Conservation (phyloP, 208 protist species). For the Leishmania martiniquensis region DNA sequence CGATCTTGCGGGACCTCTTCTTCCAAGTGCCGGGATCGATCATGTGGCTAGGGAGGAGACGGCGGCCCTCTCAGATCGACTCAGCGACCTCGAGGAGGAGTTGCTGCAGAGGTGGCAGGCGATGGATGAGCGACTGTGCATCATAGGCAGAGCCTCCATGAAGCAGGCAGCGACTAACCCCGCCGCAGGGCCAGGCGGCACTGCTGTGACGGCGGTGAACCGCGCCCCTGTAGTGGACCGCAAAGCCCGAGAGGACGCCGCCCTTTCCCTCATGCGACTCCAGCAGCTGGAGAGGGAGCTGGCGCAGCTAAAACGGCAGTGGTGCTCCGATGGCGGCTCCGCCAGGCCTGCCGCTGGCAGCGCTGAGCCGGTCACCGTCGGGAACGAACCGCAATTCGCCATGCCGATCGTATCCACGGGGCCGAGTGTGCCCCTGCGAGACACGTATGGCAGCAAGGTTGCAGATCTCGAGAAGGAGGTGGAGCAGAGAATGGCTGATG, state of each 20-base stretch:
- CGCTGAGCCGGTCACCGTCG: background rate
- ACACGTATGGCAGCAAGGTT: conserved; percentile 65
- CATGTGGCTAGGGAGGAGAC: conserved; percentile 57
- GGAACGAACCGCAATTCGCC: background rate
- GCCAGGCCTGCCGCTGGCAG: background rate
- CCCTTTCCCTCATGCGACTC: conserved; percentile 82
- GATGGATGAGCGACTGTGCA: conserved; percentile 85
- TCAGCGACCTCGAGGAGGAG: conserved; percentile 83
- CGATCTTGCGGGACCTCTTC: background rate
- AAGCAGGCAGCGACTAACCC: conserved; percentile 36
- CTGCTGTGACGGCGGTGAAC: conserved; percentile 12
- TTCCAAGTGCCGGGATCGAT: conserved; percentile 14
- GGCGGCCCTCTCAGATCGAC: conserved; percentile 42
- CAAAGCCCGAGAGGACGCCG: conserved; percentile 87
- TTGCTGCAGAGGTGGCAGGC: conserved; percentile 72
- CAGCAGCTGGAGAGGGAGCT: conserved; percentile 85
- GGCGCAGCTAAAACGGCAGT: conserved; percentile 43
- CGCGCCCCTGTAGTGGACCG: conserved; percentile 59
- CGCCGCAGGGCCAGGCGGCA: conserved; percentile 2
- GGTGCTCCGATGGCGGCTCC: background rate
- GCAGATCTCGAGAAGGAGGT: conserved; percentile 79
- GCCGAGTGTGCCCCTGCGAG: conserved; percentile 34
- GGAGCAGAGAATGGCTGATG: conserved; percentile 84
- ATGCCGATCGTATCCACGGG: background rate
- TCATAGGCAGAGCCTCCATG: conserved; percentile 79